Percentiles rank a stretch among this genome's conserved stretches.
These are phyloP conservation scores for Floccularia luteovirens DNA, from an alignment of 768 basidiomycete genomes.

Conservation along the genomic window DNA sequence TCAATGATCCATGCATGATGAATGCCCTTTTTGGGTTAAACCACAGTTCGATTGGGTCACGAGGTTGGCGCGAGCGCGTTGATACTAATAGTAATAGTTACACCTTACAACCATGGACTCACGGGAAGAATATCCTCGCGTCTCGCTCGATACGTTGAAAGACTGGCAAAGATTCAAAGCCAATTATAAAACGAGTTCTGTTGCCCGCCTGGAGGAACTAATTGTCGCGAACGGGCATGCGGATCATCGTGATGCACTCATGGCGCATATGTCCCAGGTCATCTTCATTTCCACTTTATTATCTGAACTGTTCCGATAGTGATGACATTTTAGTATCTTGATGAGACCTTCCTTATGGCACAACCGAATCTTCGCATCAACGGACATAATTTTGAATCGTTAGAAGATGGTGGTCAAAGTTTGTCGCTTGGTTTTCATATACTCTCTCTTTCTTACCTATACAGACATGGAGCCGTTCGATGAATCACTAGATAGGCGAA, in stretches of 20 bases:
- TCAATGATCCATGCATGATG: no score
- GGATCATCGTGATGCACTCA: conserved; percentile 37
- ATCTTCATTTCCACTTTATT: neutral
- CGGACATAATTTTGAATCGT: conserved; percentile 65
- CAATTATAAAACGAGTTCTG: conserved; percentile 40
- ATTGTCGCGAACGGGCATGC: conserved; percentile 29
- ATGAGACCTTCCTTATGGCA: conserved; percentile 51
- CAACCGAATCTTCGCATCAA: conserved; percentile 74
- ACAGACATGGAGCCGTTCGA: conserved; percentile 76
- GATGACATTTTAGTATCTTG: conserved; percentile 41
- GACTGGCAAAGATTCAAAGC: conserved; percentile 60
- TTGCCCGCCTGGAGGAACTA: conserved; percentile 37
- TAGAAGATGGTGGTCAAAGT: conserved; percentile 52
- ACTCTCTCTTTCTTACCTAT: neutral
- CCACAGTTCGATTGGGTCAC: no score
- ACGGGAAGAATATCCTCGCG: conserved; percentile 35
- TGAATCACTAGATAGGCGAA: conserved; percentile 74
- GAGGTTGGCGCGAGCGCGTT: no score
- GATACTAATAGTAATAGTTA: no score
- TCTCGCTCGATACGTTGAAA: conserved; percentile 57
- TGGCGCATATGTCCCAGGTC: conserved; percentile 48
- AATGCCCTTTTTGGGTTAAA: no score
- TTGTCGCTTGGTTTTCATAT: conserved; percentile 4
- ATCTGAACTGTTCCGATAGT: conserved; percentile 3
- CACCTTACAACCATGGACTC: conserved; percentile 27